Conservation (phyloP, 176 grass and related monocot species). For the Metroxylon sagu region DNA sequence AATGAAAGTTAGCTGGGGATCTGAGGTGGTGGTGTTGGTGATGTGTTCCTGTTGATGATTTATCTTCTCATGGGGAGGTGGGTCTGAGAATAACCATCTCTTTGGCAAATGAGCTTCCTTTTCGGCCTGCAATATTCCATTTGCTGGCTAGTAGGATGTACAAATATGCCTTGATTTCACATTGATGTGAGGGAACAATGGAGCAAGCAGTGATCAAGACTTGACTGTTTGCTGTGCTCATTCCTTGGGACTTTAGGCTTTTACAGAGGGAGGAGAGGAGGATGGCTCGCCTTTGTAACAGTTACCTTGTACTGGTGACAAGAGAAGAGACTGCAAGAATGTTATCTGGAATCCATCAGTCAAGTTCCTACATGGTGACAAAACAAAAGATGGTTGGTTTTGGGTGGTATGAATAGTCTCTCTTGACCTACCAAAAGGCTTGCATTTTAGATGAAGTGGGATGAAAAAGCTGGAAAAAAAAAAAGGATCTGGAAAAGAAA, state of each 20-base stretch:
- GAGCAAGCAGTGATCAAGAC: background rate
- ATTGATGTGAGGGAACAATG: conserved; percentile 97
- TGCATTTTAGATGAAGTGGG: conserved; percentile 36
- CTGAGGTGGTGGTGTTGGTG: conserved; percentile 52
- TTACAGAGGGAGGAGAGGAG: conserved; percentile 5
- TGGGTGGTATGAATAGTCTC: conserved; percentile 49
- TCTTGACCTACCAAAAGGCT: conserved; percentile 86
- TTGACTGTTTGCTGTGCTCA: background rate
- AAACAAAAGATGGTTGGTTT: conserved; percentile 55
- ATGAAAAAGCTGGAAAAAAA: conserved; percentile 8
- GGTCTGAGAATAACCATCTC: conserved; percentile 79
- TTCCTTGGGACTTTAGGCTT: background rate
- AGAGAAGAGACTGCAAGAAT: conserved; percentile 24
- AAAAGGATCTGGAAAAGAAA: conserved; percentile 9
- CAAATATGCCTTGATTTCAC: conserved; percentile 49
- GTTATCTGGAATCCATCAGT: conserved; percentile 50
- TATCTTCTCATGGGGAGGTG: conserved; percentile 42
- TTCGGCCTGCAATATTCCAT: conserved; percentile 50
- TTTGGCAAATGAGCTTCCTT: conserved; percentile 19
- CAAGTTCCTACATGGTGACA: conserved; percentile 63
- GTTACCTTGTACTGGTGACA: conserved; percentile 32
- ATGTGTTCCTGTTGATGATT: conserved; percentile 13
- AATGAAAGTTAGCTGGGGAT: conserved; percentile 18
- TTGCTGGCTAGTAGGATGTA: conserved; percentile 90
- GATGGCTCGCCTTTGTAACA: conserved; percentile 23